Evolutionary conservation across 306 rosid genomes (phyloP).

Genomic region (Glycine latifolia): DNA sequence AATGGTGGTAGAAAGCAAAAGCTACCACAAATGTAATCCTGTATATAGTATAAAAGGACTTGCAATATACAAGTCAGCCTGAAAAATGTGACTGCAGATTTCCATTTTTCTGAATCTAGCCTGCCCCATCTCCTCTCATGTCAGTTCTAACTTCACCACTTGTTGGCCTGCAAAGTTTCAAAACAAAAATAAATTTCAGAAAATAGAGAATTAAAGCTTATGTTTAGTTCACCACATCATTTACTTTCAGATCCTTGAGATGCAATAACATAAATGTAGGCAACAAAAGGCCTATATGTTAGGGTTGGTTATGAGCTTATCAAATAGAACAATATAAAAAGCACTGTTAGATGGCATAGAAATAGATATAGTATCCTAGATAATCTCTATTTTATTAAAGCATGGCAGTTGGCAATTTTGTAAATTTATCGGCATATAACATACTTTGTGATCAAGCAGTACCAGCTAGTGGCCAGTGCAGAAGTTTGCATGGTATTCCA

Average conservation of each 20-base stretch:
- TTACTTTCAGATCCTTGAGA: not conserved
- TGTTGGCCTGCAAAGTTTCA: conserved; percentile 57
- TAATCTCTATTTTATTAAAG: conserved; percentile 4
- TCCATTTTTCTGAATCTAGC: conserved; percentile 42
- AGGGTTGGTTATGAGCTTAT: not conserved
- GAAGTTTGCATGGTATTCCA: conserved; percentile 32
- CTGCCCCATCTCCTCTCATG: conserved; percentile 12
- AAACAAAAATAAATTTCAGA: conserved; percentile 33
- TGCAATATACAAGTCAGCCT: conserved; percentile 25
- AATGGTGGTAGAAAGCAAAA: conserved; percentile 28
- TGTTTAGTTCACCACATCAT: conserved; percentile 6
- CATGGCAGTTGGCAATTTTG: conserved; percentile 8
- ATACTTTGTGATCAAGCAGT: conserved; percentile 16
- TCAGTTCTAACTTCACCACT: conserved; percentile 58
- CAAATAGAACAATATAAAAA: conserved; percentile 15
- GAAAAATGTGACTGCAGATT: conserved; percentile 35
- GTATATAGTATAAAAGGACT: conserved; percentile 29
- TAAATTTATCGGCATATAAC: conserved; percentile 32
- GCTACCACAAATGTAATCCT: conserved; percentile 21
- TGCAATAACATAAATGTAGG: not conserved
- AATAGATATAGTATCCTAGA: conserved; percentile 3
- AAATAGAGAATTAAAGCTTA: conserved; percentile 3
- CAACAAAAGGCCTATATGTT: conserved; percentile 7
- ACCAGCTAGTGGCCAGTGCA: conserved; percentile 28
- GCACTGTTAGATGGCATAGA: not conserved